phyloP scores from a whole-genome alignment of 371 early-diverging fungal species.

The Apophysomyces ossiformis region DNA sequence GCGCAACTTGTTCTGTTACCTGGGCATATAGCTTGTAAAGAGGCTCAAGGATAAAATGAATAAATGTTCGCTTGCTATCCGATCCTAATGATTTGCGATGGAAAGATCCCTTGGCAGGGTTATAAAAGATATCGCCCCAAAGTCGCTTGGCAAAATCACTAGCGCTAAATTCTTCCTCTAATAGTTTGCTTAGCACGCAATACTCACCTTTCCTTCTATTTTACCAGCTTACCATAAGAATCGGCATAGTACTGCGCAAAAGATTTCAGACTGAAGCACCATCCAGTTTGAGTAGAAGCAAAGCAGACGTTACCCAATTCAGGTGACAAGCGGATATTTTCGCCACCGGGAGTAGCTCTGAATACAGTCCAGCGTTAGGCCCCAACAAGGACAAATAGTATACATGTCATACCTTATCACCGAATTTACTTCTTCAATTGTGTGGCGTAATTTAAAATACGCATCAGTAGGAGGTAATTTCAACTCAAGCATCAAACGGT shows the following conservation, averaged over 20 bases:
- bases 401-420: constrained; percentile 63
- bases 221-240: constrained; percentile 55
- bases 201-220: neutral
- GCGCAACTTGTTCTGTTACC: constrained; percentile 30
- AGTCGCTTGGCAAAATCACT: constrained; percentile 89
- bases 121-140: constrained; percentile 98
- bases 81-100: constrained; percentile 67
- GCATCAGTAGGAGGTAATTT: constrained; percentile 96
- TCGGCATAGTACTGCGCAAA: constrained; percentile 92
- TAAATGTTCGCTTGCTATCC: constrained; percentile 81
- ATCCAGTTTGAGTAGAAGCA: constrained; percentile 91
- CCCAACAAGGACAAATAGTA: neutral
- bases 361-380: neutral
- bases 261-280: constrained; percentile 93
- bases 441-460: constrained; percentile 93
- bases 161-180: constrained; percentile 66
- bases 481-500: constrained; percentile 94
- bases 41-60: constrained; percentile 97
- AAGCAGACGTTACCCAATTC: constrained; percentile 97
- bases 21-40: constrained; percentile 94
- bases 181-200: neutral
- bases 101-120: constrained; percentile 80
- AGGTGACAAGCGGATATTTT: constrained; percentile 81
- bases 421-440: constrained; percentile 94
- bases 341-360: constrained; percentile 54